Conservation (phyloP, 495 filamentous ascomycete species). For the Oidiodendron maius region DNA sequence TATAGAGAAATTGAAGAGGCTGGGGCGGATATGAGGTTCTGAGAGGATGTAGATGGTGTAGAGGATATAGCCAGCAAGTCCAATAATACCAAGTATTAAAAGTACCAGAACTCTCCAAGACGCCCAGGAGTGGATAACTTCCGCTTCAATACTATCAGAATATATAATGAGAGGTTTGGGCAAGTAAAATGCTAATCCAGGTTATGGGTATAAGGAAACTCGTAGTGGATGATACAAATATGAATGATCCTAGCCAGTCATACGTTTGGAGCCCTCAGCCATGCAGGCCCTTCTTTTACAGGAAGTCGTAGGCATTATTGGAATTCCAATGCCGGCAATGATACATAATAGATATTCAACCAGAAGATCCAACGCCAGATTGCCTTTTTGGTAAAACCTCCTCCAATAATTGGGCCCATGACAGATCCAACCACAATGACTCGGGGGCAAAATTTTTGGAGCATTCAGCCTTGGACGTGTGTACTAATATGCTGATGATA, state of each 20-base stretch:
- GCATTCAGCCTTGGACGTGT: no score
- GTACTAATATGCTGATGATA: no score
- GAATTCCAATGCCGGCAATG: slow-evolving; percentile 26
- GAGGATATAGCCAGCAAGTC: slow-evolving; percentile 32
- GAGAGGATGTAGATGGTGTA: slow-evolving; percentile 47
- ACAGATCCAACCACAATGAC: slow-evolving; percentile 61
- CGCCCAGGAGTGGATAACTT: slow-evolving; percentile 44
- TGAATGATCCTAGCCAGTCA: no score
- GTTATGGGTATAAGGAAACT: no score
- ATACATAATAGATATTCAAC: slow-evolving; percentile 38
- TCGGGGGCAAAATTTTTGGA: no score
- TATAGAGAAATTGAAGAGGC: slow-evolving; percentile 36
- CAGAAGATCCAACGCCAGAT: slow-evolving; percentile 53
- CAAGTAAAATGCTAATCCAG: no score
- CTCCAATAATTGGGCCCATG: slow-evolving; percentile 61
- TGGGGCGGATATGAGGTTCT: slow-evolving; percentile 34
- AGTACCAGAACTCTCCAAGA: slow-evolving; percentile 49
- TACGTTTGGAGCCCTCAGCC: slow-evolving; percentile 30
- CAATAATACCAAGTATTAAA: slow-evolving; percentile 40
- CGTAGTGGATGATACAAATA: no score
- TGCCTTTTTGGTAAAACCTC: slow-evolving; percentile 57
- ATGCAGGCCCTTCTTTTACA: no score
- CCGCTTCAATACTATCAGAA: no score
- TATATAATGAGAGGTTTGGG: no score
- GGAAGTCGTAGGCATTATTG: neutral